These are phyloP conservation scores for Dicorynia guianensis DNA, from an alignment of 306 rosid genomes.

Conservation along the genomic window DNA sequence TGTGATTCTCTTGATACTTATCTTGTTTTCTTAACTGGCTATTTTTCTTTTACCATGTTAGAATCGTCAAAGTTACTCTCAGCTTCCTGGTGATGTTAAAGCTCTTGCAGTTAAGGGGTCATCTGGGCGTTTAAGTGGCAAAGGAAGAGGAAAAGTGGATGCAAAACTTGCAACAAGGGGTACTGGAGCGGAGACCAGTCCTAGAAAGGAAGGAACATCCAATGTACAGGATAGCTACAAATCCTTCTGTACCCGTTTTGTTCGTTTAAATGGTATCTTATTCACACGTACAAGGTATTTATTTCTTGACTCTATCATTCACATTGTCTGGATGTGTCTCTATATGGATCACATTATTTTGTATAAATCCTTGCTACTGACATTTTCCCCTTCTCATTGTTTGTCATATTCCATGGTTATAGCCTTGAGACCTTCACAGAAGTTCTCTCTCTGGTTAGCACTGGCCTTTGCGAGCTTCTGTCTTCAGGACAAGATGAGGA, in stretches of 20 bases:
- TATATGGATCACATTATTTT: neutral
- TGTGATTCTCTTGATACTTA: constrained; percentile 21
- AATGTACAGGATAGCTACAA: constrained; percentile 56
- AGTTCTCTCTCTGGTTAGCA: constrained; percentile 70
- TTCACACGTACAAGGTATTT: constrained; percentile 86
- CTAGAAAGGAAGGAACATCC: constrained; percentile 54
- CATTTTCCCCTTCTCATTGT: constrained; percentile 14
- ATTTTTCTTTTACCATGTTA: constrained; percentile 30
- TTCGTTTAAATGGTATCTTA: constrained; percentile 90
- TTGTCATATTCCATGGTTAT: constrained; percentile 10
- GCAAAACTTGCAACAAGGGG: constrained; percentile 58
- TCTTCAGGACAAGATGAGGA: constrained; percentile 74
- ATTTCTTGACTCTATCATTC: neutral
- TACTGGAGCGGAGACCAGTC: constrained; percentile 49
- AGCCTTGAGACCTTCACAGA: constrained; percentile 89
- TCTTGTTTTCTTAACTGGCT: neutral
- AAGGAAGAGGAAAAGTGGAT: constrained; percentile 75
- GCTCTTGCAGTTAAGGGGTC: constrained; percentile 64
- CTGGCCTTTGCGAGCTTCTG: constrained; percentile 67
- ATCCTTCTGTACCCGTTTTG: constrained; percentile 74
- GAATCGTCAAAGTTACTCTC: constrained; percentile 85
- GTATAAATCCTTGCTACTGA: constrained; percentile 10
- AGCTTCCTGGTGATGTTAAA: constrained; percentile 65
- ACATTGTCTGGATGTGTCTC: neutral
- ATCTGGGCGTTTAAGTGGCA: constrained; percentile 57